These are phyloP conservation scores for Cutaneotrichosporon dermatis DNA, from an alignment of 1,284 basidiomycete species.

Conservation along the genomic window DNA sequence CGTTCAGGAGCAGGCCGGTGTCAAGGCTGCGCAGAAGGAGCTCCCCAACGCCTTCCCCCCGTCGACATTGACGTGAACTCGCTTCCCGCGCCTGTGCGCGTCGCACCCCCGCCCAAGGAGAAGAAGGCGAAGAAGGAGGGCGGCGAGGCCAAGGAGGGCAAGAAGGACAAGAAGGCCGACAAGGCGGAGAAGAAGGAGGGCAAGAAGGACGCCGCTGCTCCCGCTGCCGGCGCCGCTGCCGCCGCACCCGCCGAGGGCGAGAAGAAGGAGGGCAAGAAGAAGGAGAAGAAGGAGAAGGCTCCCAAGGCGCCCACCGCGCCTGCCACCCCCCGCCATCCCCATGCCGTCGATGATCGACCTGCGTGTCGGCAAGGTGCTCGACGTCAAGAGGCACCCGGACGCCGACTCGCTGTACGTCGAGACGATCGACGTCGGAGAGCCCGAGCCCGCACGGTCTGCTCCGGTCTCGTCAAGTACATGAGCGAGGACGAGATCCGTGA, in stretches of 20 bases:
- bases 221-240: not conserved
- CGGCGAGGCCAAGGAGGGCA: slow-evolving; percentile 32
- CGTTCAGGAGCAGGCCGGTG: slow-evolving; percentile 67
- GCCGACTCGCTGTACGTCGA: slow-evolving; percentile 89
- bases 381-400: slow-evolving; percentile 90
- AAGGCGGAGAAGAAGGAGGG: slow-evolving; percentile 25
- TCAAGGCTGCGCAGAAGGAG: slow-evolving; percentile 41
- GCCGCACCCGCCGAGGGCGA: slow-evolving; percentile 17
- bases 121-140: slow-evolving; percentile 60
- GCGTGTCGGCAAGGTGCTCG: slow-evolving; percentile 81
- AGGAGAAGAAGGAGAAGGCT: slow-evolving; percentile 54
- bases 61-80: slow-evolving; percentile 69
- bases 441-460: slow-evolving; percentile 90
- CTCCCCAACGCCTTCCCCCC: slow-evolving; percentile 54
- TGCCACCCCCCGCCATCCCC: slow-evolving; percentile 67
- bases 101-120: slow-evolving; percentile 64
- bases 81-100: slow-evolving; percentile 68
- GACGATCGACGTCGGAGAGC: slow-evolving; percentile 87
- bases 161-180: slow-evolving; percentile 7
- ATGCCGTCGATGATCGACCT: slow-evolving; percentile 91
- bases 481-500: slow-evolving; percentile 88
- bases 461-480: slow-evolving; percentile 90
- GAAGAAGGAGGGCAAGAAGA: slow-evolving; percentile 49
- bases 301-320: slow-evolving; percentile 41
- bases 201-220: slow-evolving; percentile 21